Base-by-base conservation (phyloP, 192 early-diverging fungal genomes). In the Umbelopsis vinacea region DNA sequence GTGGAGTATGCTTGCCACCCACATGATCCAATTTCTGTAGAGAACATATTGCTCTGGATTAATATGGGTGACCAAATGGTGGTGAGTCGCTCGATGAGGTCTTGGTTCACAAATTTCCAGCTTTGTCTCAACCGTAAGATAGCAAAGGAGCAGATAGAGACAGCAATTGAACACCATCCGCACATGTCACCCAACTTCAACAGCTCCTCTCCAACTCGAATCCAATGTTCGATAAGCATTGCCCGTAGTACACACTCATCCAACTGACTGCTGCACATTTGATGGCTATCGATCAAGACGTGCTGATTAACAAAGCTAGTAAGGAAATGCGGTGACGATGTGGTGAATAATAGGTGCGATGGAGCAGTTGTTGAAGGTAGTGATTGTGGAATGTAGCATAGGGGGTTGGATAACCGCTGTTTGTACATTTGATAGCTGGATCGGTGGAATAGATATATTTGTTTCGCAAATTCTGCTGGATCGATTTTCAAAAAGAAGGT, bases 301-400 rank as follows among this genome's bases (percentile, higher is more conserved):
- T 93, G 92, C 68, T 86, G 85, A 53, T 87, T 83, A 19, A 93
- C 84, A 66, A 93, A 74, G 21, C 89, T 83, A 7, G 89, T 90
- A 22, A 93, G 40, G 67, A 93, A 93, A 68, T 93, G 92, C n/a
- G 91, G 91, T 23, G 89, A 82, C 37, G 75, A 69, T 1, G 76
- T 79, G 14, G 88, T 89, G 52, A 86, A 89, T 46, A 80, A 76
- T 70, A 79, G 69, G 33, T 63, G 57, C 12, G 19, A 17, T 19
- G 57, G 57, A 37, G 57, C 35, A 38, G 74, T 77, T 26, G 78
- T 80, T 8, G 75, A 79, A 48, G 82, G 77, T 29, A 83, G 68
- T 33, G 80, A 79, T 52, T 84, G 80, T 24, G 68, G 66, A 19
- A 77, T 70, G 23, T 80, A 75, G 53, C 80, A 85, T 46, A 76